Conservation (phyloP, 257 asterid genomes). For the Henckelia pumila region DNA sequence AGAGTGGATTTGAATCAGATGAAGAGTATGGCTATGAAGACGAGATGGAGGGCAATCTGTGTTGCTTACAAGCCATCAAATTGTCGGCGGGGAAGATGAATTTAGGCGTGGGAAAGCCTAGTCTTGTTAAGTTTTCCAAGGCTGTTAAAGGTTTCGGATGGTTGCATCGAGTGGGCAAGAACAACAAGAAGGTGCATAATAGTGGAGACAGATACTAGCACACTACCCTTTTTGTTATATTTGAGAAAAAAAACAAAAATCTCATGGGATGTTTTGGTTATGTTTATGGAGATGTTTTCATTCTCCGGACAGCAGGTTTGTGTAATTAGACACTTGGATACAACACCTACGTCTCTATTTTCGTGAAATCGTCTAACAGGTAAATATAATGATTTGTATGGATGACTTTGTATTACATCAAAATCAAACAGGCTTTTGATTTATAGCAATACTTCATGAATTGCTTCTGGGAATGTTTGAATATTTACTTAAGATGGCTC, state of each 20-base stretch:
- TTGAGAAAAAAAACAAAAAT: too few species aligned
- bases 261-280: neutral
- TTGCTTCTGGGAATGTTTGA: neutral
- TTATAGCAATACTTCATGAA: neutral
- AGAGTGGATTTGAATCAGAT: conserved; percentile 3
- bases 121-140: conserved; percentile 66
- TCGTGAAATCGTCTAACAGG: conserved; percentile 23
- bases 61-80: conserved; percentile 76
- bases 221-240: neutral
- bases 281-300: neutral
- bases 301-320: neutral
- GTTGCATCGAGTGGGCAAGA: conserved; percentile 60
- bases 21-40: conserved; percentile 25
- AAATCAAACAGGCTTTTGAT: conserved; percentile 5
- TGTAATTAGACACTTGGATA: too few species aligned
- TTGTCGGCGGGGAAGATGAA: conserved; percentile 81
- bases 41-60: conserved; percentile 40
- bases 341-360: conserved; percentile 4
- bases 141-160: conserved; percentile 87
- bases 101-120: conserved; percentile 70
- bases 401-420: neutral
- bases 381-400: conserved; percentile 26
- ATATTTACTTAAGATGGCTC: neutral
- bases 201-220: conserved; percentile 46
- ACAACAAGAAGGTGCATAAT: conserved; percentile 81